Evolutionary conservation across 805 yeast species (phyloP).

Genomic region (Lipomyces yamadae): DNA sequence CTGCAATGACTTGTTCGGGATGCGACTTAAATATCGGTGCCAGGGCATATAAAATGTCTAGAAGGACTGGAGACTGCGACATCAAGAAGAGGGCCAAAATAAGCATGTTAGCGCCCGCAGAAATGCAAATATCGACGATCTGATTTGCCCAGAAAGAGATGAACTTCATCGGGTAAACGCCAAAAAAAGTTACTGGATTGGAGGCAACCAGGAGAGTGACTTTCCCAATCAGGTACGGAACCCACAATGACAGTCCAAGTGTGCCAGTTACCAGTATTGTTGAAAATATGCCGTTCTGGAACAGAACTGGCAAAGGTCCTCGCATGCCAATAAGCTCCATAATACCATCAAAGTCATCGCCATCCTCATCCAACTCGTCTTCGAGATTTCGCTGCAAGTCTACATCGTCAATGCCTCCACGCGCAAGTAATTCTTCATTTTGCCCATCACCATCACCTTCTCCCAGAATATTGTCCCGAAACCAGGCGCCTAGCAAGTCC

Average conservation of each 20-base stretch:
- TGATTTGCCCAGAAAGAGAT: slow-evolving; percentile 26
- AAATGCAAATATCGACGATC: slow-evolving; percentile 25
- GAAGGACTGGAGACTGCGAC: not conserved
- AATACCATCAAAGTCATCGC: slow-evolving; percentile 42
- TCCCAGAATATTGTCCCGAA: slow-evolving; percentile 21
- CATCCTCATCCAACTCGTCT: slow-evolving; percentile 36
- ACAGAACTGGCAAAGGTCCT: slow-evolving; percentile 38
- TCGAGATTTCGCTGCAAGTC: slow-evolving; percentile 27
- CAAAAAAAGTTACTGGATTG: slow-evolving; percentile 28
- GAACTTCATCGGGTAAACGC: slow-evolving; percentile 18
- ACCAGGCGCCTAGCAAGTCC: slow-evolving; percentile 25
- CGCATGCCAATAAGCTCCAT: slow-evolving; percentile 42
- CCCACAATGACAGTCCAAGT: slow-evolving; percentile 34
- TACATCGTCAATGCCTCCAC: slow-evolving; percentile 13
- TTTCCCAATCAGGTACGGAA: slow-evolving; percentile 42
- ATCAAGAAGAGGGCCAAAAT: not conserved
- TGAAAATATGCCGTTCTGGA: slow-evolving; percentile 38
- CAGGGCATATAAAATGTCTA: not conserved
- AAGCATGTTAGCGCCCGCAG: not conserved
- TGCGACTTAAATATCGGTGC: slow-evolving; percentile 11
- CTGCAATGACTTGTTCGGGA: slow-evolving; percentile 16
- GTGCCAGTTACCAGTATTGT: slow-evolving; percentile 33
- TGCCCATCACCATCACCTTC: slow-evolving; percentile 18
- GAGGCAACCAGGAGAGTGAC: slow-evolving; percentile 21
- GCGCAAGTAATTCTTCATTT: slow-evolving; percentile 6